Evolutionary conservation across 1,284 basidiomycete species (phyloP).

Genomic region (Coniferiporia weirii): DNA sequence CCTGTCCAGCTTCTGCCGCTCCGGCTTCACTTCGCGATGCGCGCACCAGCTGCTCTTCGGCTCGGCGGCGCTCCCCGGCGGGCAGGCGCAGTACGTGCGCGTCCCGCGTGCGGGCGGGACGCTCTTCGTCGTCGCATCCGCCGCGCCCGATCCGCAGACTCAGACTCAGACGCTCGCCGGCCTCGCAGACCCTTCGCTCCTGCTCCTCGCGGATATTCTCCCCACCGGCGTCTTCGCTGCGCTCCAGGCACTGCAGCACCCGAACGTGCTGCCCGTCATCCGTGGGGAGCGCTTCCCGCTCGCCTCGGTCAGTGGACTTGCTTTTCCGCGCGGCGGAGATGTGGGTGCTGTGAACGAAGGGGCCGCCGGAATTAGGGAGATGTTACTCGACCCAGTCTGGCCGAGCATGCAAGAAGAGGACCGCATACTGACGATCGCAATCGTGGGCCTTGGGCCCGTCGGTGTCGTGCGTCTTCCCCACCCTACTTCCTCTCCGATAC

Average conservation of each 20-base stretch:
- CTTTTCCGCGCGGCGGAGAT: neutral
- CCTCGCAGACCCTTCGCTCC: conserved; percentile 54
- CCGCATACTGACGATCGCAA: conserved; percentile 48
- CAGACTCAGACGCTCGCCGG: conserved; percentile 28
- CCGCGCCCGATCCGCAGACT: conserved; percentile 33
- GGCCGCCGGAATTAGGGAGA: conserved; percentile 1
- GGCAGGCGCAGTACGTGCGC: conserved; percentile 83
- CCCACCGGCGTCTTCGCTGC: conserved; percentile 77
- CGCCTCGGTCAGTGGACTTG: conserved; percentile 30
- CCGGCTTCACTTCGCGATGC: conserved; percentile 78
- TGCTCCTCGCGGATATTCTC: conserved; percentile 77
- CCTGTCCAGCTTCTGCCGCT: conserved; percentile 58
- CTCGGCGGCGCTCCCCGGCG: conserved; percentile 67
- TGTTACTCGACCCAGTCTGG: conserved; percentile 9
- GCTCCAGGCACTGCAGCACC: conserved; percentile 65
- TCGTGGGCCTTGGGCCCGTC: conserved; percentile 73
- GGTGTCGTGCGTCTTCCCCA: conserved; percentile 45
- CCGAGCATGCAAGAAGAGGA: conserved; percentile 38
- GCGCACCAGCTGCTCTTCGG: conserved; percentile 66
- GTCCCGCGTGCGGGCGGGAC: conserved; percentile 79
- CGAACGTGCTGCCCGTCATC: conserved; percentile 56
- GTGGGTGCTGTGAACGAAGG: conserved; percentile 5
- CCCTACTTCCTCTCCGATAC: conserved; percentile 4
- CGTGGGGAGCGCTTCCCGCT: conserved; percentile 54
- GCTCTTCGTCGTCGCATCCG: conserved; percentile 59